Evolutionary conservation across 345 rosid genomes (phyloP).

Genomic region (Salix arbutifolia): DNA sequence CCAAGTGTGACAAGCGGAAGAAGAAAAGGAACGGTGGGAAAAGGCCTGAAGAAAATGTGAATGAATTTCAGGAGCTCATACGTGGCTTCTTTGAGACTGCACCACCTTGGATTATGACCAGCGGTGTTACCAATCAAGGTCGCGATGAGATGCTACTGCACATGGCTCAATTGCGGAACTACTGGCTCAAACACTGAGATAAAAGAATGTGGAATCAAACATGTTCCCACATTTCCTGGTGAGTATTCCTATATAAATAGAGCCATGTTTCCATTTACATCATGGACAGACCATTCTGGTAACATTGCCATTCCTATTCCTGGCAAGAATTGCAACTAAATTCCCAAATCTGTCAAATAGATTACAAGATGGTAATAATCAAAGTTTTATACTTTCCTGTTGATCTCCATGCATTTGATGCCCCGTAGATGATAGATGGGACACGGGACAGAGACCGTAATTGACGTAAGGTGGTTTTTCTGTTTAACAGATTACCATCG

Average conservation of each 20-base stretch:
- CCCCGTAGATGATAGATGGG: neutral
- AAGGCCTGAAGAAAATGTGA: constrained; percentile 75
- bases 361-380: neutral
- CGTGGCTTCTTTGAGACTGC: constrained; percentile 65
- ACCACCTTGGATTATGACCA: constrained; percentile 99
- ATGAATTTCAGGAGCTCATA: constrained; percentile 74
- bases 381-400: neutral
- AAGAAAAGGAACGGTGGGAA: constrained; percentile 89
- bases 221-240: neutral
- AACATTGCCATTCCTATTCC: neutral
- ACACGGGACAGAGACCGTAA: neutral
- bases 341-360: neutral
- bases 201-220: neutral
- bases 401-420: neutral
- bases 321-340: neutral
- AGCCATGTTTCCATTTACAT: neutral
- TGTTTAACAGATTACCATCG: neutral
- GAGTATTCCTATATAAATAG: neutral
- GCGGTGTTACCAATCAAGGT: constrained; percentile 92
- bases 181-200: constrained; percentile 79
- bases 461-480: neutral
- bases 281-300: neutral
- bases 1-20: constrained; percentile 95
- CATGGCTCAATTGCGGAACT: constrained; percentile 91
- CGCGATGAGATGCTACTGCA: constrained; percentile 93